Evolutionary conservation across 768 basidiomycete species (phyloP).

Genomic region (Termitomyces heimii): DNA sequence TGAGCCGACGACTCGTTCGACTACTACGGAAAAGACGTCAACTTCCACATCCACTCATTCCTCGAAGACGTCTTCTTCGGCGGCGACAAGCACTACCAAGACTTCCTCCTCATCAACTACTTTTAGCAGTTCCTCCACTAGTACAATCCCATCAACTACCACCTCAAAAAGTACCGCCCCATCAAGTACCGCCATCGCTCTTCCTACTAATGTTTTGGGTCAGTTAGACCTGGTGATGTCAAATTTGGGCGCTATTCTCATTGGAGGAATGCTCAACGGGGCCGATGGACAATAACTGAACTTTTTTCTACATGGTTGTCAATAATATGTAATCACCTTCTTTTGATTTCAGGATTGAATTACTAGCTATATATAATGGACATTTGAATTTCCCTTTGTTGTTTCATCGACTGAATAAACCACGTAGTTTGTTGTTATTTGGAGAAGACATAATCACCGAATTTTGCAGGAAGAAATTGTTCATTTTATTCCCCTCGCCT

Average conservation of each 20-base stretch:
- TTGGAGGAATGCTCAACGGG: conserved; percentile 9
- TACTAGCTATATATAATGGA: not conserved
- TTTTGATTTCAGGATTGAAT: not conserved
- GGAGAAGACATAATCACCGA: not conserved
- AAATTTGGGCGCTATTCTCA: conserved; percentile 8
- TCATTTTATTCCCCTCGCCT: not conserved
- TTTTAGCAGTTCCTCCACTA: not conserved
- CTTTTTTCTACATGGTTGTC: not conserved
- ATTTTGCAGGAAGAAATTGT: not conserved
- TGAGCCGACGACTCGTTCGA: conserved; percentile 6
- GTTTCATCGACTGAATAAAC: no score
- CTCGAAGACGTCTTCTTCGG: conserved; percentile 6
- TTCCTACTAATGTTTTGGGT: conserved; percentile 13
- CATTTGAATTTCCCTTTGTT: not conserved
- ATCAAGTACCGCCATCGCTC: conserved; percentile 1
- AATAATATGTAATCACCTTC: not conserved
- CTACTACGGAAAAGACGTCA: conserved; percentile 9
- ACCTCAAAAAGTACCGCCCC: conserved; percentile 4
- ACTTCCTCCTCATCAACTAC: conserved; percentile 1
- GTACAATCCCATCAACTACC: conserved; percentile 7
- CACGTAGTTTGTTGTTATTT: conserved; percentile 11
- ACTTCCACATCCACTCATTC: conserved; percentile 6
- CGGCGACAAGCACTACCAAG: not conserved
- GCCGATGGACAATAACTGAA: conserved; percentile 3
- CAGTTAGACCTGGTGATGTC: conserved; percentile 10